phyloP scores from a whole-genome alignment of 495 filamentous ascomycete species.

The Entonaema liquescens region DNA sequence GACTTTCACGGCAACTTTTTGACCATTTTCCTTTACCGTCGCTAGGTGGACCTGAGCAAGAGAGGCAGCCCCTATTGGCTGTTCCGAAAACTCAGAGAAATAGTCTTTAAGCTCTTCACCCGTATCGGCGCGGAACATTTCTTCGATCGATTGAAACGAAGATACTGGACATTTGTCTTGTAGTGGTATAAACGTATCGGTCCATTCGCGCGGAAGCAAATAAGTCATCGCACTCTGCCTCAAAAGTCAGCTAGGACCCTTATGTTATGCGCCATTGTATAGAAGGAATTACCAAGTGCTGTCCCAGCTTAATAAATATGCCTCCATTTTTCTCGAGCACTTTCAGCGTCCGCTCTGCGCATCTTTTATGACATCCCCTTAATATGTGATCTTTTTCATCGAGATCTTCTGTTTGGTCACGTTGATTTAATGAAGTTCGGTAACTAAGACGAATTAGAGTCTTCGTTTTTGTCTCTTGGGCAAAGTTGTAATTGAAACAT shows the following conservation, averaged over 20 bases:
- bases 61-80: slow-evolving; percentile 90
- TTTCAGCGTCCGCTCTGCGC: slow-evolving; percentile 80
- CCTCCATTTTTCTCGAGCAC: slow-evolving; percentile 95
- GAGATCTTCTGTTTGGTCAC: slow-evolving; percentile 63
- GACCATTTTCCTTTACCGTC: slow-evolving; percentile 81
- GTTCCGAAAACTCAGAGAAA: slow-evolving; percentile 81
- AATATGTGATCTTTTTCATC: slow-evolving; percentile 72
- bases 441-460: slow-evolving; percentile 66
- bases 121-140: slow-evolving; percentile 86
- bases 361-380: slow-evolving; percentile 88
- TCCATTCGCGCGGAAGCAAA: slow-evolving; percentile 93
- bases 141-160: slow-evolving; percentile 84
- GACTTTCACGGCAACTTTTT: slow-evolving; percentile 96
- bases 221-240: slow-evolving; percentile 90
- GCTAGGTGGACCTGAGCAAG: slow-evolving; percentile 95
- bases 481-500: slow-evolving; percentile 46
- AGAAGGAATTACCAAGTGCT: slow-evolving; percentile 73
- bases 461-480: neutral
- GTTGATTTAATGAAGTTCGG: slow-evolving; percentile 77
- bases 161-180: slow-evolving; percentile 97
- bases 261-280: neutral
- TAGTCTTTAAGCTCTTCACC: slow-evolving; percentile 79
- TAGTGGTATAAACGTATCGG: slow-evolving; percentile 91
- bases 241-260: slow-evolving; percentile 27
- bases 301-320: slow-evolving; percentile 97